Percentiles rank a stretch among this genome's conserved stretches.
phyloP scores from a whole-genome alignment of 129 eudicot genomes.

The Solidago caesia region DNA sequence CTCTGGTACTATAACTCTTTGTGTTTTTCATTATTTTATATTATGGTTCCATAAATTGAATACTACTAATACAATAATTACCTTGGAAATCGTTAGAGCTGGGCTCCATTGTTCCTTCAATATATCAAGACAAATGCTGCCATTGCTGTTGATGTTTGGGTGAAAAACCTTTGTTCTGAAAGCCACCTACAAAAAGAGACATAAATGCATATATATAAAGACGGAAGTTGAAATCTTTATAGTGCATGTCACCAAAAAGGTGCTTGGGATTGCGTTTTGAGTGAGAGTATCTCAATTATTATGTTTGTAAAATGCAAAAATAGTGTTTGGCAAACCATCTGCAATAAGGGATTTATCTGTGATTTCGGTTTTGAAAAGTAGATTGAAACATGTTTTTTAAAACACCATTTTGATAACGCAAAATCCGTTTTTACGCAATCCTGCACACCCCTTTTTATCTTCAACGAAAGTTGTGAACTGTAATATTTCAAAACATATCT shows the following conservation, averaged over 20 bases:
- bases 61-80: conserved; percentile 13
- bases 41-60: not conserved
- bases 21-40: not conserved
- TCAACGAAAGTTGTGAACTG: not conserved
- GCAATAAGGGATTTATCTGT: no score
- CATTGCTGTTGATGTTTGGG: conserved; percentile 63
- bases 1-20: no score
- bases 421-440: no score
- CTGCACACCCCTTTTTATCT: no score
- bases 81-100: conserved; percentile 64
- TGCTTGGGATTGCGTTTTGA: no score
- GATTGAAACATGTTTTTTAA: no score
- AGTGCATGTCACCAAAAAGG: not conserved
- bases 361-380: no score
- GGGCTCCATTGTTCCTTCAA: conserved; percentile 78
- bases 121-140: conserved; percentile 65
- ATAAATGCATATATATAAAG: not conserved
- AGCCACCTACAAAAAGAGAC: conserved; percentile 42
- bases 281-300: no score
- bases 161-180: conserved; percentile 66
- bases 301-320: no score
- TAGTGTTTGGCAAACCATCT: no score
- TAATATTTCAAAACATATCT: not conserved
- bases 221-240: not conserved
- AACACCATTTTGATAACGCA: no score